Conservation (phyloP, 1,284 basidiomycete genomes). For the Trichosporon coremiiforme region DNA sequence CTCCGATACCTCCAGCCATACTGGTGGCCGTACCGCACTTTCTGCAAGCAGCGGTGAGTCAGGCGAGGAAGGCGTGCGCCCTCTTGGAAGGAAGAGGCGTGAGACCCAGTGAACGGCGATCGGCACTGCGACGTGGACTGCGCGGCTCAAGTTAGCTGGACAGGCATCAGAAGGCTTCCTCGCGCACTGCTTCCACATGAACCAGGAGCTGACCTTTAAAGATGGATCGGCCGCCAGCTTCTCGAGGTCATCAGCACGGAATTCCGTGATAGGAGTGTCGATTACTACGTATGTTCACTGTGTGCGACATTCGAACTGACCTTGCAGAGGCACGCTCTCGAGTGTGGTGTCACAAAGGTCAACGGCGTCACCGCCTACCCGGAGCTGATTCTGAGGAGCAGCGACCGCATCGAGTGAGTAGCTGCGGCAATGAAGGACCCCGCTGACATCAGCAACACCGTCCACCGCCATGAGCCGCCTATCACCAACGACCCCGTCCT, state of each 20-base stretch:
- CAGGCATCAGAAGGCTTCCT: too few relatives aligned
- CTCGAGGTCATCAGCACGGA: conserved; percentile 85
- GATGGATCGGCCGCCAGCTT: conserved; percentile 53
- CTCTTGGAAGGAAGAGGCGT: too few relatives aligned
- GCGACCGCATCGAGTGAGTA: conserved; percentile 84
- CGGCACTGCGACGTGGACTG: background rate
- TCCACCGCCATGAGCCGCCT: conserved; percentile 95
- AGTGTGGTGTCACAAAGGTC: conserved; percentile 91
- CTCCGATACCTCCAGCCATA: conserved; percentile 58
- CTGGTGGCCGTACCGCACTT: conserved; percentile 70
- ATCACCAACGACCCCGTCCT: conserved; percentile 84
- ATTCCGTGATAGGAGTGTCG: conserved; percentile 84
- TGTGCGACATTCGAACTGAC: background rate
- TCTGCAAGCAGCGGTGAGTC: conserved; percentile 87
- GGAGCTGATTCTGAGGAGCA: conserved; percentile 77
- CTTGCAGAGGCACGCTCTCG: conserved; percentile 77
- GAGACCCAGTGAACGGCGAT: too few relatives aligned
- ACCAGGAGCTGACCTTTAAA: background rate
- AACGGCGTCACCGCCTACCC: conserved; percentile 82
- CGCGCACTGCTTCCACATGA: background rate
- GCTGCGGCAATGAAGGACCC: background rate
- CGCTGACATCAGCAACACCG: conserved; percentile 70
- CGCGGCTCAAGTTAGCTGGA: too few relatives aligned
- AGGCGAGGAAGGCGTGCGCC: background rate
- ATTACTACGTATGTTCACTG: conserved; percentile 76